phyloP scores from a whole-genome alignment of 306 rosid species.

The Psophocarpus tetragonolobus region DNA sequence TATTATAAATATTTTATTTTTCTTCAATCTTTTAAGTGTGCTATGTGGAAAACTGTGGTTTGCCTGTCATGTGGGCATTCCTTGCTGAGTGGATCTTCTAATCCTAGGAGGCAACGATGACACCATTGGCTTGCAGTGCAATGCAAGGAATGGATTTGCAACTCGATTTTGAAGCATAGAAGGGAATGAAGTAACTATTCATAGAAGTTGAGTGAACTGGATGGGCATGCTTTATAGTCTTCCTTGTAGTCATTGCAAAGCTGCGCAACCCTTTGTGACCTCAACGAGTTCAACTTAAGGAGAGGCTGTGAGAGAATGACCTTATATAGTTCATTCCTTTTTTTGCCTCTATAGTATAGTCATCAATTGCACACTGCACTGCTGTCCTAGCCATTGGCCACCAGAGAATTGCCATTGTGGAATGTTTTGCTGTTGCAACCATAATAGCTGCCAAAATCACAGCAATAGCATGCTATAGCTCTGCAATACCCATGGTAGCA shows the following conservation, averaged over 20 bases:
- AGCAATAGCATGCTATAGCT: not conserved
- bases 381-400: not conserved
- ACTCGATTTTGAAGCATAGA: too few species aligned
- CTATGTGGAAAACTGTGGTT: not conserved
- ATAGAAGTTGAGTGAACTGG: not conserved
- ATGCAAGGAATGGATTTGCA: too few species aligned
- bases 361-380: not conserved
- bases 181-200: not conserved
- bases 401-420: not conserved
- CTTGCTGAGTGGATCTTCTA: too few species aligned
- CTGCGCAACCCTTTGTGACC: slow-evolving; percentile 42
- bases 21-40: not conserved
- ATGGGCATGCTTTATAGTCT: slow-evolving; percentile 47
- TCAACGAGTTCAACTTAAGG: not conserved
- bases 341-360: not conserved
- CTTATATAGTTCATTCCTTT: not conserved
- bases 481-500: not conserved
- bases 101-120: too few species aligned
- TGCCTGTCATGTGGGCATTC: not conserved
- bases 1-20: not conserved
- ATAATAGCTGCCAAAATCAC: not conserved
- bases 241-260: slow-evolving; percentile 74
- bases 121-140: too few species aligned
- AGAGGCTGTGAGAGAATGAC: not conserved
- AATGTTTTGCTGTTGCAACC: not conserved